Base-by-base conservation (phyloP, 495 filamentous ascomycete species). In the Platismatia glauca region DNA sequence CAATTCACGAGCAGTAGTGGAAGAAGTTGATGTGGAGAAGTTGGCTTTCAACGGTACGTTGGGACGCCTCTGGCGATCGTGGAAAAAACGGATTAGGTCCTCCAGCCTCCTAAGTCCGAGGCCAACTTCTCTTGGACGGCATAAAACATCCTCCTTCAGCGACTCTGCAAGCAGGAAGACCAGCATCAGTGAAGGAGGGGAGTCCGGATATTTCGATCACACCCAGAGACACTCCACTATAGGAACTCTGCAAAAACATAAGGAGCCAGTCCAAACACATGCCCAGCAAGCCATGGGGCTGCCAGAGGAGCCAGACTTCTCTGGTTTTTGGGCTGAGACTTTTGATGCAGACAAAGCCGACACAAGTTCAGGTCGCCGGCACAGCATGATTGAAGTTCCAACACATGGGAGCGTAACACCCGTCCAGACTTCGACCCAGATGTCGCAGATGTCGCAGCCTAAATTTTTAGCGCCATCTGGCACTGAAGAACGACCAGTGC, bases 11-110 rank as follows among this genome's bases (percentile, higher is more conserved):
- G 20, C 58, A 29, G 11, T 62, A 20, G 88, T 99, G 29, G 91
- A 95, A 69, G 93, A 97, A 69, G 74, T 84, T 33, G 95, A 99
- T 70, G 89, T 96, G 78, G 93, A 97, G 71, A 92, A 94, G 62
- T 78, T 97, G 63, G 94, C 93, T 7, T 77, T 97, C 60, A 90
- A 94, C 70, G 80, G 89, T 48, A 92, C 89, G 16, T 75, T 99
- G 4, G 92, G 95, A 18, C 79, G 93, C 39, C 74, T 97, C 37
- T 99, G 95, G 95, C 84, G 95, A 68, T 88, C 89, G 37, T 99
- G 95, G 95, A 89, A 92, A 71, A 95, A 95, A 75, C 85, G 85
- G 62, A 82, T 88, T 55, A 75, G 79, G 53, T 63, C 73, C 4
- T 71, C 75, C 12, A 76, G 69, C 24, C 59, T 70, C 22, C 24